Conservation (phyloP, 2,329 filamentous ascomycete species). For the Fusarium sp. region DNA sequence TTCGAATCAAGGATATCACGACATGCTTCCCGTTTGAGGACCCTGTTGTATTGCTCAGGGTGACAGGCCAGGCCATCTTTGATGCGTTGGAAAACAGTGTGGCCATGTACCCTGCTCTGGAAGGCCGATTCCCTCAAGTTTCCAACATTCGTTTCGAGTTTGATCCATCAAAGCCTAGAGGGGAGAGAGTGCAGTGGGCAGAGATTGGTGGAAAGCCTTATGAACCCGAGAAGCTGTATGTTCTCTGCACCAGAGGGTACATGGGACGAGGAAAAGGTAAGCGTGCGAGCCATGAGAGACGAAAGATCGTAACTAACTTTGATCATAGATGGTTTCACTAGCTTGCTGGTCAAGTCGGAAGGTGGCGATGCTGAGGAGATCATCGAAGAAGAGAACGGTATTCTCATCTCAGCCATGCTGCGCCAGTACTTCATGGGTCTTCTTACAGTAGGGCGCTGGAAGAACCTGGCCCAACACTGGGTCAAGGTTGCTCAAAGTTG, state of each 20-base stretch:
- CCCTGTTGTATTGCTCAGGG: slow-evolving; percentile 80
- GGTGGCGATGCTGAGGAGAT: slow-evolving; percentile 82
- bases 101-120: slow-evolving; percentile 81
- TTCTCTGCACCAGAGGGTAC: slow-evolving; percentile 83
- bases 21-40: slow-evolving; percentile 95
- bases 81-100: slow-evolving; percentile 89
- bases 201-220: slow-evolving; percentile 71
- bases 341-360: slow-evolving; percentile 78
- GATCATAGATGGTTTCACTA: slow-evolving; percentile 75
- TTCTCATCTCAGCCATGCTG: slow-evolving; percentile 86
- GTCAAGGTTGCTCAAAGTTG: slow-evolving; percentile 70
- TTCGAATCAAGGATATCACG: slow-evolving; percentile 83
- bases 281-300: neutral
- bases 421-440: slow-evolving; percentile 92
- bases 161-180: slow-evolving; percentile 69
- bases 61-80: slow-evolving; percentile 77
- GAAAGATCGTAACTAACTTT: slow-evolving; percentile 23
- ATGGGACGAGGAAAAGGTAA: slow-evolving; percentile 83
- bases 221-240: slow-evolving; percentile 73
- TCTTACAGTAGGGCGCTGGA: slow-evolving; percentile 84
- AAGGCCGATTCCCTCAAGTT: slow-evolving; percentile 87
- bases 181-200: slow-evolving; percentile 71
- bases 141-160: slow-evolving; percentile 83
- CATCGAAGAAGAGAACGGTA: slow-evolving; percentile 86
- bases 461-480: slow-evolving; percentile 78